Evolutionary conservation across 2,329 filamentous ascomycete species (phyloP).

Genomic region (Microsporum canis): DNA sequence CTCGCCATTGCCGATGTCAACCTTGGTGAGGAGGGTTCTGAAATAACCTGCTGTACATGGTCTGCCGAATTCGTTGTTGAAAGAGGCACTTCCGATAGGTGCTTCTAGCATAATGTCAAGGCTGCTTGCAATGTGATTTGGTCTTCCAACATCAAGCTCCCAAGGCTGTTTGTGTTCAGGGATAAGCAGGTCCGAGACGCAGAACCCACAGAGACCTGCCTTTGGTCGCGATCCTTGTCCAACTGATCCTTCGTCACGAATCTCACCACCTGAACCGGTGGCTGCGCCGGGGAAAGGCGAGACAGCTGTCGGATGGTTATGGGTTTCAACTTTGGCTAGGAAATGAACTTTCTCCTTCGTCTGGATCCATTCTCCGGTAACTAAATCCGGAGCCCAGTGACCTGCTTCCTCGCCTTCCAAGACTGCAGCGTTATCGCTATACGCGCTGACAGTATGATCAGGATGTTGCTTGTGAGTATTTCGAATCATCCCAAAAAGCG

Average conservation of each 20-base stretch:
- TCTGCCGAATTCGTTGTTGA: constrained; percentile 96
- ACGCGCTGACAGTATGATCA: constrained; percentile 80
- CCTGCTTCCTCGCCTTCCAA: constrained; percentile 59
- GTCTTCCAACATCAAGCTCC: constrained; percentile 84
- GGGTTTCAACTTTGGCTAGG: constrained; percentile 90
- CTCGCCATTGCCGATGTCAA: constrained; percentile 48
- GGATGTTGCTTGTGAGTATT: constrained; percentile 77
- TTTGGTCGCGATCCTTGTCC: constrained; percentile 88
- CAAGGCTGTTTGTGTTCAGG: constrained; percentile 73
- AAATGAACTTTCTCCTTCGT: constrained; percentile 79
- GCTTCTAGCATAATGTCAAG: constrained; percentile 97
- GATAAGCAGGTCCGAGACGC: constrained; percentile 86
- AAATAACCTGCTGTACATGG: constrained; percentile 85
- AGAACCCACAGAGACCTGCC: constrained; percentile 83
- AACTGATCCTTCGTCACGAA: constrained; percentile 88
- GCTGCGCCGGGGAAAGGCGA: constrained; percentile 88
- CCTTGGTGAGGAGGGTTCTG: constrained; percentile 68
- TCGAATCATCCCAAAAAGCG: constrained; percentile 89
- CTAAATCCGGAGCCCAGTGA: constrained; percentile 79
- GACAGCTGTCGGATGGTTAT: constrained; percentile 94
- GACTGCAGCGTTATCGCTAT: constrained; percentile 97
- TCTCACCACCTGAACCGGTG: constrained; percentile 90
- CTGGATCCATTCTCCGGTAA: constrained; percentile 76
- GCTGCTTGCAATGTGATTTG: constrained; percentile 82
- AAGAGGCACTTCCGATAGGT: constrained; percentile 84